Conservation (phyloP, 345 rosid genomes). For the Firmiana major region DNA sequence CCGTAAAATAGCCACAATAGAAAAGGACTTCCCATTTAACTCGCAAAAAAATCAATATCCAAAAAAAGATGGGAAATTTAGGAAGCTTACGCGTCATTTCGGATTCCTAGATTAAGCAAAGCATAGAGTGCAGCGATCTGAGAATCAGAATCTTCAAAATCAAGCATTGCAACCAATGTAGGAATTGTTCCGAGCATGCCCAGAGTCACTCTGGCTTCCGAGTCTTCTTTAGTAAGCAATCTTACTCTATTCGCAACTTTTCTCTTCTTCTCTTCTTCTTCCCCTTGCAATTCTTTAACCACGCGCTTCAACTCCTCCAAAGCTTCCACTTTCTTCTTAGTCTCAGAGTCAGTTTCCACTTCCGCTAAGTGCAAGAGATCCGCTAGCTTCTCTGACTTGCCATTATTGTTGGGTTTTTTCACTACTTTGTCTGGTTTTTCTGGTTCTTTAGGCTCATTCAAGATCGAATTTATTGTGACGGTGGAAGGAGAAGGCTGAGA, state of each 20-base stretch:
- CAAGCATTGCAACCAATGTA: conserved; percentile 85
- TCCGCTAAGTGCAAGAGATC: conserved; percentile 82
- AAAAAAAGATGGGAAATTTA: not conserved
- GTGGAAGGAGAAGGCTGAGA: conserved; percentile 26
- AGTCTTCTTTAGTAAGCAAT: conserved; percentile 69
- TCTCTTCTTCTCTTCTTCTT: conserved; percentile 25
- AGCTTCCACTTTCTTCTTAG: conserved; percentile 63
- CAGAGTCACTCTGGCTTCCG: conserved; percentile 63
- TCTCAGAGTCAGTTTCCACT: conserved; percentile 59
- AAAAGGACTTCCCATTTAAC: not conserved
- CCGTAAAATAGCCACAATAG: not conserved
- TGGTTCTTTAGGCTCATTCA: conserved; percentile 20
- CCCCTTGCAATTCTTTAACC: conserved; percentile 56
- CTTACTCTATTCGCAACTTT: conserved; percentile 64
- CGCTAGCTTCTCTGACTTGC: conserved; percentile 71
- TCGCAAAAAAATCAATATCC: not conserved
- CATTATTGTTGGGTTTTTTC: conserved; percentile 7
- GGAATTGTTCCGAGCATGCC: conserved; percentile 93
- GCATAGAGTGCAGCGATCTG: conserved; percentile 82
- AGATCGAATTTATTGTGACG: conserved; percentile 27
- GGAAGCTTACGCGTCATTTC: conserved; percentile 69
- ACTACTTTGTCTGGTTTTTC: conserved; percentile 6
- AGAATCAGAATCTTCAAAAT: conserved; percentile 38
- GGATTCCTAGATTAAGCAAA: conserved; percentile 87
- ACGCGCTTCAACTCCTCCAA: conserved; percentile 61